phyloP scores from a whole-genome alignment of 352 stramenopile species.

The Pythium guiyangense region DNA sequence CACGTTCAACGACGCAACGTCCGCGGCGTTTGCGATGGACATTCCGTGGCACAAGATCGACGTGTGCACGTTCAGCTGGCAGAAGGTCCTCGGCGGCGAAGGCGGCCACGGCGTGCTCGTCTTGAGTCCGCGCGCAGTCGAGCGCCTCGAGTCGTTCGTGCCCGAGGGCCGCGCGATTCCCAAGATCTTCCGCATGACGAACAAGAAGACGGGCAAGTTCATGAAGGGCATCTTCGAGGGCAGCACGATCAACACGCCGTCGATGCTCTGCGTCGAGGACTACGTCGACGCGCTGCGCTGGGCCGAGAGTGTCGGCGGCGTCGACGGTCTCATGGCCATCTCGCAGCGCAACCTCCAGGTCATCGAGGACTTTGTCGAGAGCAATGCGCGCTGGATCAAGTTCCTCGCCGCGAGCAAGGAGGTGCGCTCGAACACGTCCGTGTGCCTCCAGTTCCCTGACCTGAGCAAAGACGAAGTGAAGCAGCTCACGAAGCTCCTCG shows the following conservation, averaged over 20 bases:
- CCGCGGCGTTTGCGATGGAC: slow-evolving; percentile 98
- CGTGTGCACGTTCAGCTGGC: slow-evolving; percentile 99
- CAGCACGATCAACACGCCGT: slow-evolving; percentile 99
- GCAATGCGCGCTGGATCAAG: slow-evolving; percentile 95
- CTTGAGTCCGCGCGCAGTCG: slow-evolving; percentile 93
- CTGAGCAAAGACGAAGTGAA: slow-evolving; percentile 94
- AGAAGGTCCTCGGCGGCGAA: slow-evolving; percentile 99
- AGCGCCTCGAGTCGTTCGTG: slow-evolving; percentile 95
- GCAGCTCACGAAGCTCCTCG: slow-evolving; percentile 93
- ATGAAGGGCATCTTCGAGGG: slow-evolving; percentile 95
- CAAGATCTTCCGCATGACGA: slow-evolving; percentile 99
- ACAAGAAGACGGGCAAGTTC: slow-evolving; percentile 94
- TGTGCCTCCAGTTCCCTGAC: slow-evolving; percentile 95
- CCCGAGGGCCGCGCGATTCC: slow-evolving; percentile 90
- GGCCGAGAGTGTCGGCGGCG: slow-evolving; percentile 93
- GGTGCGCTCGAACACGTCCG: slow-evolving; percentile 95
- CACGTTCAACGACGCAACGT: slow-evolving; percentile 98
- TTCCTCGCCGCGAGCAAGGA: slow-evolving; percentile 94
- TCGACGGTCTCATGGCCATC: slow-evolving; percentile 91
- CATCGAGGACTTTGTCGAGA: slow-evolving; percentile 95
- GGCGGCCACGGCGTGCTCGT: slow-evolving; percentile 97
- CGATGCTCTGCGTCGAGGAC: slow-evolving; percentile 99
- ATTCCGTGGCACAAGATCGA: slow-evolving; percentile 99
- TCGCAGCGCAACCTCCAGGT: slow-evolving; percentile 94
- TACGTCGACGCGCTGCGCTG: slow-evolving; percentile 98